Percentiles rank a stretch among this genome's conserved stretches.
Conservation (phyloP, 345 rosid species). For the Theobroma cacao region DNA sequence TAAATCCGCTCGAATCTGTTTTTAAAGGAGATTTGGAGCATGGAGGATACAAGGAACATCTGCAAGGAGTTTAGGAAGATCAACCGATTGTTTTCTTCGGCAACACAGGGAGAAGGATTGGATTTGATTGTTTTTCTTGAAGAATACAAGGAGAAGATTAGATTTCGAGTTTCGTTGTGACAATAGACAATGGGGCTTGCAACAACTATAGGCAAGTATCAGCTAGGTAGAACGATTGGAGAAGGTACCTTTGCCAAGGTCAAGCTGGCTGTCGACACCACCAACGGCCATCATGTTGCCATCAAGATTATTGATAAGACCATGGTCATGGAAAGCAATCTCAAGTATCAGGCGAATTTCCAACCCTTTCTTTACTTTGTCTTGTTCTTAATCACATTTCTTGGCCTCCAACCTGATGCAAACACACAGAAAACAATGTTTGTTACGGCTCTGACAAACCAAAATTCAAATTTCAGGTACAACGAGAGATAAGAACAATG, state of each 20-base stretch:
- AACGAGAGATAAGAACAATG: constrained; percentile 84
- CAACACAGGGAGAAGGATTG: not conserved
- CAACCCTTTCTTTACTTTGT: not conserved
- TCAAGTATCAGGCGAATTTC: constrained; percentile 58
- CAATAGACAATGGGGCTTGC: constrained; percentile 40
- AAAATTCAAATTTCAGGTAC: constrained; percentile 40
- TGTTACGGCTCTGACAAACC: constrained; percentile 15
- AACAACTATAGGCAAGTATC: constrained; percentile 67
- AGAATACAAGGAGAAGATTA: not conserved
- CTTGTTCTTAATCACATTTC: not conserved
- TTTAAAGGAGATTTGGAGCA: constrained; percentile 3
- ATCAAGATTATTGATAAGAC: constrained; percentile 80
- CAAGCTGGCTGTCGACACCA: constrained; percentile 70
- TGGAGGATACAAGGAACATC: constrained; percentile 11
- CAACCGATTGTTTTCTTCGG: not conserved
- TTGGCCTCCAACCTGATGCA: not conserved
- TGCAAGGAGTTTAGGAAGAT: not conserved
- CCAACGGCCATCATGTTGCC: constrained; percentile 54
- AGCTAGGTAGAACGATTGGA: constrained; percentile 67
- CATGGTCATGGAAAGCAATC: constrained; percentile 62
- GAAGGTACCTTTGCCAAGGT: constrained; percentile 94
- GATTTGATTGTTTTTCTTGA: not conserved
- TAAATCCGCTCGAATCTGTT: not conserved
- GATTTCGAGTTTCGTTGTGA: not conserved
- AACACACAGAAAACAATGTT: no score